Evolutionary conservation across 2,329 filamentous ascomycete genomes (phyloP).

Genomic region (Aureobasidium namibiae): DNA sequence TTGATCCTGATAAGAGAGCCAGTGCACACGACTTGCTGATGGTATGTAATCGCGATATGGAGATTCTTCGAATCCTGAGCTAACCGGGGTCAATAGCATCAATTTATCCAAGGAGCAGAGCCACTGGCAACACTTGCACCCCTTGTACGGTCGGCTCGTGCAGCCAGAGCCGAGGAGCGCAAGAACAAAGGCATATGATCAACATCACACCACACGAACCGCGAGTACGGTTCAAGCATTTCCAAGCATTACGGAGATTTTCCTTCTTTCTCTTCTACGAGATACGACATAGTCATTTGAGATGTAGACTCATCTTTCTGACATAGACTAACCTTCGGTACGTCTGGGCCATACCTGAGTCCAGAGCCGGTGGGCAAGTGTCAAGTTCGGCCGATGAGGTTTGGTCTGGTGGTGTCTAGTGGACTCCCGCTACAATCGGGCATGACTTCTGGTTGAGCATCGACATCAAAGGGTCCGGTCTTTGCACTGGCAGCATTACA

Average conservation of each 20-base stretch:
- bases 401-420: background rate
- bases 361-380: background rate
- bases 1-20: conserved; percentile 93
- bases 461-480: background rate
- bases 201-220: background rate
- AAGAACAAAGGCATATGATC: conserved; percentile 37
- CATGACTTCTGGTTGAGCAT: background rate
- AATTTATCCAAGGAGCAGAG: conserved; percentile 45
- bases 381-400: background rate
- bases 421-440: background rate
- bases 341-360: background rate
- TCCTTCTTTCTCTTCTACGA: conserved; percentile 10
- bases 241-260: conserved; percentile 1
- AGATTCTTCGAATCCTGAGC: conserved; percentile 13
- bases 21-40: conserved; percentile 88
- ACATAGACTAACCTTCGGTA: background rate
- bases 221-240: conserved; percentile 1
- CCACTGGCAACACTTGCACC: conserved; percentile 65
- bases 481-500: background rate
- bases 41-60: conserved; percentile 49
- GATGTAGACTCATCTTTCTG: background rate
- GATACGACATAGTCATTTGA: background rate
- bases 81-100: conserved; percentile 28
- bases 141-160: conserved; percentile 75
- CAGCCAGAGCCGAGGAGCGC: conserved; percentile 72